Base-by-base conservation (phyloP, 2,329 filamentous ascomycete species). In the Tothia fuscella region DNA sequence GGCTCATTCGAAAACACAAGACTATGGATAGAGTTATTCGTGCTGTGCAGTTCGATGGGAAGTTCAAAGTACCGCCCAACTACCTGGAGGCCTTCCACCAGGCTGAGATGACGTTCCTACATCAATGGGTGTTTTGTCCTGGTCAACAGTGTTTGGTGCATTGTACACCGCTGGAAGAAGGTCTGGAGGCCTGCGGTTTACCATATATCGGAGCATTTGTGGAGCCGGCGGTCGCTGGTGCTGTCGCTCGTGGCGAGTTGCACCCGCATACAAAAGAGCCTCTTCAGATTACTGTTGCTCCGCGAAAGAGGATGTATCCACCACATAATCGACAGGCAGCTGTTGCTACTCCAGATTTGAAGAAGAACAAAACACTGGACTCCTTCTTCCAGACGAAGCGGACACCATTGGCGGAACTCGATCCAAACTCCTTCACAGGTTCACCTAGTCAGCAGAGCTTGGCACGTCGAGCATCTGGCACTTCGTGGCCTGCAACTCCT, bases 121-220 rank as follows among this genome's bases (percentile, higher is more conserved):
- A 96, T 54, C 91, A 95, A 63, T 83, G 91, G 62, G 89, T 96
- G 3, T 98, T 84, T 58, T 96, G 89, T 56, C 87, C 89, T 0
- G 65, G 70, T 28, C 70, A 72, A 31, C 70, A 79, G 44, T 66
- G 76, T 47, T 62, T 96, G 33, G 82, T 94, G 30, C 78, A 86
- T 46, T 68, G 94, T 45, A 91, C 78, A 1, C 68, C 76, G 12
- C 71, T 80, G 7, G 21, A 31, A 0, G 73, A 76, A 1, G 74
- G 74, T 4, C 58, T 86, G 17, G 73, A 78, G 19, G 65, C 79
- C 1, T 74, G 78, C 7, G 74, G 81, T 31, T 79, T 94, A 70
- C 74, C 81, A 1, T 96, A 82, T 52, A 85, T 98, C 48, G 93
- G 91, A 22, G 67, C 71, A 16, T 70, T 76, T 49, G 74, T 93